Percentiles rank a stretch among this genome's conserved stretches.
Evolutionary conservation across 805 yeast genomes (phyloP).

Genomic region (Clavispora asparagi): DNA sequence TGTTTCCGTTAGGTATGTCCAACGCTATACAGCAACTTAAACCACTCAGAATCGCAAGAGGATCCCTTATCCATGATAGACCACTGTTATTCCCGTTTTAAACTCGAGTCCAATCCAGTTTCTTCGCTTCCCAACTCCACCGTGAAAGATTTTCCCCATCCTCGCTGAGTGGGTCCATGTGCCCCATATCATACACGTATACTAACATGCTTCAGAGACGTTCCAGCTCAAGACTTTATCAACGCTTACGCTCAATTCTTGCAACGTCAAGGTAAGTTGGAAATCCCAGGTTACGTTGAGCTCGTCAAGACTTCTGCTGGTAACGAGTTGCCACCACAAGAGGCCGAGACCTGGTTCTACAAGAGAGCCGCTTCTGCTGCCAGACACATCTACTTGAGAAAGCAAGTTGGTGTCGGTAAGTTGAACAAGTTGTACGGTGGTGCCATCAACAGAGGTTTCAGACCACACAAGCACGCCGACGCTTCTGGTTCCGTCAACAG

Average conservation of each 20-base stretch:
- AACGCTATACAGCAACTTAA: background rate
- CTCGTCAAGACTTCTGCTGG: conserved; percentile 98
- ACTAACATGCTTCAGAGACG: conserved; percentile 75
- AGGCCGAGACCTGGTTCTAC: conserved; percentile 99
- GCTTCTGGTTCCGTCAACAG: conserved; percentile 99
- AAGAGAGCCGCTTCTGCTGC: conserved; percentile 99
- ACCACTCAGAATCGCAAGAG: background rate
- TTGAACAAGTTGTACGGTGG: conserved; percentile 99
- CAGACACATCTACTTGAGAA: conserved; percentile 99
- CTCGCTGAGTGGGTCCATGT: background rate
- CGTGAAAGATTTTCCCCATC: background rate
- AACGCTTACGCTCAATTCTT: conserved; percentile 99
- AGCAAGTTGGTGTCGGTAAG: conserved; percentile 98
- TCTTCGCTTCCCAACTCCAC: too few species aligned
- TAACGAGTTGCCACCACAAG: conserved; percentile 99
- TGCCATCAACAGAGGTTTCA: conserved; percentile 97
- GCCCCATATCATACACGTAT: conserved; percentile 1
- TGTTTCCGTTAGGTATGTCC: conserved; percentile 93
- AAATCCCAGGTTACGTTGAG: conserved; percentile 99
- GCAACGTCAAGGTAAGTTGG: conserved; percentile 99
- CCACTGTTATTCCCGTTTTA: too few species aligned
- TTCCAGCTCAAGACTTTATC: conserved; percentile 99
- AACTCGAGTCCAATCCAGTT: too few species aligned
- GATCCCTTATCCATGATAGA: background rate
- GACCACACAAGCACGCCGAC: conserved; percentile 97